phyloP scores from a whole-genome alignment of 495 filamentous ascomycete species.

The Penicillium coffeae region DNA sequence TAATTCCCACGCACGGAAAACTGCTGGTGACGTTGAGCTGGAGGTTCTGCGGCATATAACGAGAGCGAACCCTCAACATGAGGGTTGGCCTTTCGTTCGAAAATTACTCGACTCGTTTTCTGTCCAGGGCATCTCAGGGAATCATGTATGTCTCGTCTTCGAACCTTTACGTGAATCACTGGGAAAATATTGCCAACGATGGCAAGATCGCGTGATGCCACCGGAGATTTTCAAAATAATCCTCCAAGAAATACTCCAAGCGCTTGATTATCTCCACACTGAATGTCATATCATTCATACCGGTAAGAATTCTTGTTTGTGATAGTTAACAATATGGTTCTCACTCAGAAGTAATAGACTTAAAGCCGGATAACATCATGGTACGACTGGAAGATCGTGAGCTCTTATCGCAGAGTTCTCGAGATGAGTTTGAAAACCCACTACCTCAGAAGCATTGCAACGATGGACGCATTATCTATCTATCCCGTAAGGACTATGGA shows the following conservation, averaged over 20 bases:
- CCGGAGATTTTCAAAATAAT: slow-evolving; percentile 13
- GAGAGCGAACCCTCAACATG: slow-evolving; percentile 42
- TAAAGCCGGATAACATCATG: slow-evolving; percentile 17
- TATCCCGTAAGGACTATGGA: slow-evolving; percentile 17
- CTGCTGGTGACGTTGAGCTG: slow-evolving; percentile 18
- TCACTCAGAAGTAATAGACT: slow-evolving; percentile 1
- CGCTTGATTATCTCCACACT: slow-evolving; percentile 14
- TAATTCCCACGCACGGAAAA: slow-evolving; percentile 7
- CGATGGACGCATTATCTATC: slow-evolving; percentile 17
- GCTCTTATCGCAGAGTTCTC: slow-evolving; percentile 14
- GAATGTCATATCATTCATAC: slow-evolving; percentile 16
- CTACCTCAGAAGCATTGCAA: slow-evolving; percentile 13
- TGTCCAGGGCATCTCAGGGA: slow-evolving; percentile 16
- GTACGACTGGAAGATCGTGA: slow-evolving; percentile 15
- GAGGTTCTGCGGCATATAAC: slow-evolving; percentile 14
- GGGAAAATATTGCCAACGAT: slow-evolving; percentile 1
- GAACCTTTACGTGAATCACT: slow-evolving; percentile 6
- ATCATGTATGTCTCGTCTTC: slow-evolving; percentile 32
- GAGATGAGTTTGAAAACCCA: slow-evolving; percentile 19
- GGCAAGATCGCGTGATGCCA: slow-evolving; percentile 2
- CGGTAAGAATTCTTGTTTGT: slow-evolving; percentile 5
- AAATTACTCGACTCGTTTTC: slow-evolving; percentile 30
- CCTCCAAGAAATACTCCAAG: slow-evolving; percentile 12
- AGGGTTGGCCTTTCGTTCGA: slow-evolving; percentile 20
- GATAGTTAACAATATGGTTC: slow-evolving; percentile 5